Evolutionary conservation across 2,329 filamentous ascomycete species (phyloP), one percentile per base, ranked within the genome.

Genomic region (Paraconiothyrium sp.): DNA sequence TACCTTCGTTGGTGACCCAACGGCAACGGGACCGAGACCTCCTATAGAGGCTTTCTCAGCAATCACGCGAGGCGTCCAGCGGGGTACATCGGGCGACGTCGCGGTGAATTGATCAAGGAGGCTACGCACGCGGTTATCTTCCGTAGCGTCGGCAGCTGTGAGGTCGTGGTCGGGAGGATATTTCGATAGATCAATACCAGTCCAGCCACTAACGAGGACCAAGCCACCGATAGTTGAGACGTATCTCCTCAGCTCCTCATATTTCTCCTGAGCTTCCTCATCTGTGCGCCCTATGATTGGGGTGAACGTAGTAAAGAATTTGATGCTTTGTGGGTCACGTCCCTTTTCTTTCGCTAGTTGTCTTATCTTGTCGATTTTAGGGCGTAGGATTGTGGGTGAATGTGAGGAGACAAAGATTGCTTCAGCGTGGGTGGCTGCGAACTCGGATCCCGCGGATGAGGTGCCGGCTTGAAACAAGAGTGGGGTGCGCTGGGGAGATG

Each of bases 331-430:
- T 9, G 86, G 86, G 66, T 89, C 86, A 1, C 87, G 82, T 0
- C 87, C 86, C 22, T 81, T 74, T 13, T 80, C 76, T 1, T 79
- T 78, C 0, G 86, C 86, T 5, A 85, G 76, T 20, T 82, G 76
- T 1, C 87, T 81, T 59, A 88, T 88, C 16, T 81, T 82, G 41
- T 81, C 78, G 37, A 89, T 79, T 57, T 86, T 85, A 1, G 84
- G 83, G 1, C 77, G 74, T 4, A 88, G 75, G 0, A 86, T 75
- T 2, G 75, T 64, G 0, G 85, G 83, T 0, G 82, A 84, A 68
- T 87, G 85, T 0, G 82, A 82, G 0, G 84, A 85, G 3, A 89
- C 84, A 62, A 89, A 89, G 49, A 88, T 86, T 1, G 84, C 86
- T 75, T 89, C 87, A 1, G 86, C 87, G 61, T 89, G 86, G 0